Base-by-base conservation (phyloP, 495 filamentous ascomycete species). In the Daldinia grandis region DNA sequence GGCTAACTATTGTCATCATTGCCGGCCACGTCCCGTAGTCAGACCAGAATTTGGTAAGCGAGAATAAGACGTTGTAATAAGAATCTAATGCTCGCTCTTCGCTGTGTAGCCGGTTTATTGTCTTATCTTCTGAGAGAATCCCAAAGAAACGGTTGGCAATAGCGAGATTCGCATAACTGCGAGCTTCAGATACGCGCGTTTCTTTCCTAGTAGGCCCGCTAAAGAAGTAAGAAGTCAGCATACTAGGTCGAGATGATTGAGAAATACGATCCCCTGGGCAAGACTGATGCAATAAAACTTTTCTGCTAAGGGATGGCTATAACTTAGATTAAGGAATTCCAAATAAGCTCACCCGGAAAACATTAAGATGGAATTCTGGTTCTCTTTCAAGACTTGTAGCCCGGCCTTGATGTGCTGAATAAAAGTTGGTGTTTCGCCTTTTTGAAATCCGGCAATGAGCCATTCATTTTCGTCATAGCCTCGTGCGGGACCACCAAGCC, bases 31-130 rank as follows among this genome's bases (percentile, higher is more conserved):
- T 60, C 1, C 79, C 81, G 19, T 80, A 70, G 50, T 66, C 71
- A 24, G 80, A 72, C 72, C 83, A 85, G 76, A 93, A 94, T 21
- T 78, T 77, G 5, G 89, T 66, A 8, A 94, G 71, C 3, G 90
- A 90, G 69, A 93, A 92, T 19, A 94, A 76, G 12, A 94, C 78
- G 69, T 95, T 96, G 63, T 90, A 87, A 73, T 91, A 93, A 4
- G 90, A 93, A 70, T 96, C 93, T n/a, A 91, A 85, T 0, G 93
- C 91, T 56, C 85, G 81, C 10, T 85, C 80, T 73, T 95, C 93
- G 5, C 62, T 50, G 47, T 44, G 59, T 15, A 69, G 69, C 24
- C 65, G 72, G 57, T 62, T 35, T 28, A 54, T 37, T 21, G 35
- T 60, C 5, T 54, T 58, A 27, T 33, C 28, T 21, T 72, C 58